These are phyloP conservation scores for Copromyces sp. DNA, from an alignment of 495 filamentous ascomycete species.

Conservation along the genomic window DNA sequence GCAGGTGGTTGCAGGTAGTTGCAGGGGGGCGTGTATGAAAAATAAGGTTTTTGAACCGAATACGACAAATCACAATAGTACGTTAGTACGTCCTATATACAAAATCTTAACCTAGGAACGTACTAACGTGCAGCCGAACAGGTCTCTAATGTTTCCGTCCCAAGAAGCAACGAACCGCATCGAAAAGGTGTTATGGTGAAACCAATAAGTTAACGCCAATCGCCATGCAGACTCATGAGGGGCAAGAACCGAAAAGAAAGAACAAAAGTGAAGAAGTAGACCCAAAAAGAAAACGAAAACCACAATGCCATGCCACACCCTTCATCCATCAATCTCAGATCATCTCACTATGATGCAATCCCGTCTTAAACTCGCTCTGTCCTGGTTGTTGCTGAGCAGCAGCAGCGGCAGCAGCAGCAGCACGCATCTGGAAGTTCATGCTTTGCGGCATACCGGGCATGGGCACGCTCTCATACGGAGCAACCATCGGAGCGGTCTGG, in stretches of 20 bases:
- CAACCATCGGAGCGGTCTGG: constrained; percentile 31
- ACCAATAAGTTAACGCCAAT: constrained; percentile 10
- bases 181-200: constrained; percentile 18
- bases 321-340: constrained; percentile 22
- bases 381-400: constrained; percentile 13
- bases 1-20: no score
- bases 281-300: not conserved
- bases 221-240: constrained; percentile 9
- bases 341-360: constrained; percentile 37
- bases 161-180: constrained; percentile 13
- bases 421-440: constrained; percentile 8
- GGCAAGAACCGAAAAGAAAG: constrained; percentile 9
- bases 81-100: no score
- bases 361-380: constrained; percentile 32
- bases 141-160: constrained; percentile 8
- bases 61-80: no score
- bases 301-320: not conserved
- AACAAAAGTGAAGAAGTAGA: constrained; percentile 9
- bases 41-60: no score
- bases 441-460: constrained; percentile 12
- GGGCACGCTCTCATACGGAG: constrained; percentile 50
- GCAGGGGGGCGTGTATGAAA: no score
- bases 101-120: no score
- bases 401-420: constrained; percentile 14
- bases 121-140: no score